phyloP scores from a whole-genome alignment of 139 green algal genomes.

The Chlamydomonas urium region DNA sequence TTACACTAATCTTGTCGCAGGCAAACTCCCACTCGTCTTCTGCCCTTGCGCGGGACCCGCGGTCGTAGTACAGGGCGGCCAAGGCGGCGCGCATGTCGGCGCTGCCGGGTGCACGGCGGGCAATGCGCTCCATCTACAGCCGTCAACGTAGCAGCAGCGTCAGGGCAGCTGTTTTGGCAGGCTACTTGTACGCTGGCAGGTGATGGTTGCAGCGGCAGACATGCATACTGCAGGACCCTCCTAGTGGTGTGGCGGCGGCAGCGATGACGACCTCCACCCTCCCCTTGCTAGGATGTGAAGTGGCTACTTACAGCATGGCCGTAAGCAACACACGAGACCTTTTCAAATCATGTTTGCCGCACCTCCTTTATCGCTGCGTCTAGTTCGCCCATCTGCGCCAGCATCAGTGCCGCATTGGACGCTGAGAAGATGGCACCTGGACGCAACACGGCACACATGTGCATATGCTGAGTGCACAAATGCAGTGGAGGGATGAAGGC shows the following conservation, averaged over 20 bases:
- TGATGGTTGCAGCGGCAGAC: too few species aligned
- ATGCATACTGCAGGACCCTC: too few species aligned
- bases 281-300: too few species aligned
- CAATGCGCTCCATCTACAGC: constrained; percentile 62
- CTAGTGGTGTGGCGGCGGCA: too few species aligned
- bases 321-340: background rate
- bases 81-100: constrained; percentile 79
- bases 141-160: too few species aligned
- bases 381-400: constrained; percentile 63
- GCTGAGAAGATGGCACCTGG: constrained; percentile 59
- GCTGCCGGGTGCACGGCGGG: constrained; percentile 66
- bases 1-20: constrained; percentile 59
- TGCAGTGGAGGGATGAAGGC: background rate
- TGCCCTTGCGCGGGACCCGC: constrained; percentile 45
- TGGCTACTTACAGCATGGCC: background rate
- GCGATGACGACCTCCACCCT: too few species aligned
- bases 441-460: background rate
- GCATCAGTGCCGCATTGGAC: constrained; percentile 68
- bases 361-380: background rate
- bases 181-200: too few species aligned
- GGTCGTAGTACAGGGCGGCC: constrained; percentile 70
- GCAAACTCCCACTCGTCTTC: constrained; percentile 74
- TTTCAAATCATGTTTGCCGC: too few species aligned
- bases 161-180: too few species aligned
- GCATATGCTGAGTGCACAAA: background rate